Percentiles rank a stretch among this genome's conserved stretches.
Conservation (phyloP, 805 yeast species). For the Hanseniaspora pseudoguilliermondii region DNA sequence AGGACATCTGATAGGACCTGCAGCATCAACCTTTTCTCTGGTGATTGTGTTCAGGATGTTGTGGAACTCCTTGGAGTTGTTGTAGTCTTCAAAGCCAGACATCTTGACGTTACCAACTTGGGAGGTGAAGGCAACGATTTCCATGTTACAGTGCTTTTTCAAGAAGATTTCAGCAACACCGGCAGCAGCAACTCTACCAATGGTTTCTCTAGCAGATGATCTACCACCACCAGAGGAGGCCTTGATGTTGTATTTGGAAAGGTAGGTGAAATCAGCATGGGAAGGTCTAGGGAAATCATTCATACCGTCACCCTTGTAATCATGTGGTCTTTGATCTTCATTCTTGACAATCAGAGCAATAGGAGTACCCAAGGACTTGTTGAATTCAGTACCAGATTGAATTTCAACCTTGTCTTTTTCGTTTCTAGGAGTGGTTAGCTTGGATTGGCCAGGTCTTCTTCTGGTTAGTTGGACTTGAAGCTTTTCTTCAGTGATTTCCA, state of each 20-base stretch:
- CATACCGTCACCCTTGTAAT: constrained; percentile 66
- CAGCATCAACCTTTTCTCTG: constrained; percentile 73
- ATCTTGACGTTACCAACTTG: constrained; percentile 74
- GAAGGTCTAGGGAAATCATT: constrained; percentile 94
- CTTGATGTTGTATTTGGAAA: constrained; percentile 79
- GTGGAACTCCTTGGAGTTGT: constrained; percentile 45
- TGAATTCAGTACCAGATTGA: constrained; percentile 88
- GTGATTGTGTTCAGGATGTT: constrained; percentile 61
- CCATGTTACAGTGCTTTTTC: constrained; percentile 62
- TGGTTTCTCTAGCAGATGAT: constrained; percentile 93
- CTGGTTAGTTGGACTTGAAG: constrained; percentile 92
- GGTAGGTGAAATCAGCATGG: constrained; percentile 92
- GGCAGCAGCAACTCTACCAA: constrained; percentile 98
- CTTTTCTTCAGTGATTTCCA: constrained; percentile 71
- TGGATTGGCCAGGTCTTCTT: constrained; percentile 95
- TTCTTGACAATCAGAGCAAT: constrained; percentile 85
- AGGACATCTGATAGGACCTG: constrained; percentile 92
- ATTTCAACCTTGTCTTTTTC: constrained; percentile 88
- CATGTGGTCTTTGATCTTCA: constrained; percentile 94
- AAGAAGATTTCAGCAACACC: constrained; percentile 93
- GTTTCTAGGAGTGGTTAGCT: constrained; percentile 85
- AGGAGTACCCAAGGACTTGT: constrained; percentile 87
- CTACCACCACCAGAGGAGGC: constrained; percentile 97
- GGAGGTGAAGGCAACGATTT: constrained; percentile 93
- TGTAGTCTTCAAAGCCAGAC: constrained; percentile 47